A percentile compares a stretch with the other conserved stretches of the same genome.
Conservation (phyloP, 352 stramenopile genomes). For the Phytophthora capsici region DNA sequence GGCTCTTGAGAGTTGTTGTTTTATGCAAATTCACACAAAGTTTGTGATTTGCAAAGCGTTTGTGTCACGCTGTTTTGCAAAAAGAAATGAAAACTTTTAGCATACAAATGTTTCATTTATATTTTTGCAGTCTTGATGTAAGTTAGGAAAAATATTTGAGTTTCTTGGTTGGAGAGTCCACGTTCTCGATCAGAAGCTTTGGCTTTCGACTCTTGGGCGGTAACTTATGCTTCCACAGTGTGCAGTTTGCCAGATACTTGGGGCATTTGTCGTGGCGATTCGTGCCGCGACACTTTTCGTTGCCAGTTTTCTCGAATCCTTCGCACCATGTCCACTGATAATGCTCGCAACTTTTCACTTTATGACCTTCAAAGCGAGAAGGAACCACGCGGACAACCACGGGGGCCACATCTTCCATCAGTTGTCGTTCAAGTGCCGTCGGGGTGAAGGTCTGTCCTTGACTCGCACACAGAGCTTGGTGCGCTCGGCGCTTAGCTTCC, state of each 20-base stretch:
- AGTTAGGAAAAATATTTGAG: slow-evolving; percentile 81
- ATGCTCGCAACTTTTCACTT: slow-evolving; percentile 86
- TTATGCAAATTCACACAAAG: not conserved
- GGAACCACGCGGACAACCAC: slow-evolving; percentile 83
- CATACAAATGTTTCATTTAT: slow-evolving; percentile 9
- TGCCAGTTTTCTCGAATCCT: slow-evolving; percentile 83
- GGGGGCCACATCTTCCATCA: slow-evolving; percentile 81
- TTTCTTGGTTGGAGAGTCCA: slow-evolving; percentile 88
- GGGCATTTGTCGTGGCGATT: slow-evolving; percentile 88
- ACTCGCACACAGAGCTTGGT: slow-evolving; percentile 60
- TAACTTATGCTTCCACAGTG: slow-evolving; percentile 87
- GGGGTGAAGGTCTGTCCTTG: slow-evolving; percentile 57
- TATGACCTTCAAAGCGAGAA: slow-evolving; percentile 68
- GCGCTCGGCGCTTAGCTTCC: slow-evolving; percentile 71
- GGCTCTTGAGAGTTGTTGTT: slow-evolving; percentile 23
- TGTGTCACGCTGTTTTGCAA: too few species aligned
- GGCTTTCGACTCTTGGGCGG: slow-evolving; percentile 85
- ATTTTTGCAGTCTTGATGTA: too few species aligned
- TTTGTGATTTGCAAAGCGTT: not conserved
- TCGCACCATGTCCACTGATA: slow-evolving; percentile 91
- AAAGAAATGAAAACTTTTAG: too few species aligned
- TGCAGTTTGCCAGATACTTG: slow-evolving; percentile 89
- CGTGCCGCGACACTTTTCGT: slow-evolving; percentile 85
- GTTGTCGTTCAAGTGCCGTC: slow-evolving; percentile 61
- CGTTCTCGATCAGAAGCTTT: slow-evolving; percentile 65